A percentile compares a stretch with the other conserved stretches of the same genome.
Evolutionary conservation across 2,329 filamentous ascomycete genomes (phyloP).

Genomic region (Venturia carpophila): DNA sequence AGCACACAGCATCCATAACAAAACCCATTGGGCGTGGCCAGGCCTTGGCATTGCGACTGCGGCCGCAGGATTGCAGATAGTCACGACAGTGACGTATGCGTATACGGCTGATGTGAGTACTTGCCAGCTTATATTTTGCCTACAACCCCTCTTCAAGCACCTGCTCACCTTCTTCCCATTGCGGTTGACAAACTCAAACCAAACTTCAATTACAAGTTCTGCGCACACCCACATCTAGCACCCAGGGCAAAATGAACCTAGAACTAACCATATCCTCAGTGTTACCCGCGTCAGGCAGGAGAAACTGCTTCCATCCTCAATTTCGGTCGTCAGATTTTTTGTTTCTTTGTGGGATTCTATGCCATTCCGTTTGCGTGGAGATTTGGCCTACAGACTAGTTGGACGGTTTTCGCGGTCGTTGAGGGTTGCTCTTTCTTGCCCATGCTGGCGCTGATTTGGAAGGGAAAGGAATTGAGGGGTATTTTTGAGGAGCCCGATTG

Average conservation of each 20-base stretch:
- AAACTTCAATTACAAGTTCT: no score
- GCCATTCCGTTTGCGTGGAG: slow-evolving; percentile 14
- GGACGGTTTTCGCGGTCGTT: slow-evolving; percentile 9
- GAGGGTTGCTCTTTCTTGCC: background rate
- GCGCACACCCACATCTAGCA: no score
- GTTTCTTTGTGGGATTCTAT: slow-evolving; percentile 31
- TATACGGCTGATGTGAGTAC: slow-evolving; percentile 23
- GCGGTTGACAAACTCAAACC: background rate
- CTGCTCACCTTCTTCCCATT: no score
- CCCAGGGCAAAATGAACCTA: no score
- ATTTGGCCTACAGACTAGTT: slow-evolving; percentile 7
- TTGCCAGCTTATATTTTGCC: background rate
- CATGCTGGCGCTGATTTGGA: slow-evolving; percentile 12
- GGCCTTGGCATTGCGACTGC: slow-evolving; percentile 33
- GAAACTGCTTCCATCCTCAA: slow-evolving; percentile 32
- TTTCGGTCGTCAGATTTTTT: slow-evolving; percentile 29
- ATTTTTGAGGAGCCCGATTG: slow-evolving; percentile 11
- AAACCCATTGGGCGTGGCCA: slow-evolving; percentile 29
- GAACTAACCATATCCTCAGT: slow-evolving; percentile 22
- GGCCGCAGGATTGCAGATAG: slow-evolving; percentile 31
- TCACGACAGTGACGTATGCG: slow-evolving; percentile 31
- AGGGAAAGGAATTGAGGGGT: slow-evolving; percentile 10
- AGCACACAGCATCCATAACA: slow-evolving; percentile 26
- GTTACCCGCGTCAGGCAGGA: slow-evolving; percentile 32
- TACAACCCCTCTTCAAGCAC: background rate